Conservation (phyloP, 2,329 filamentous ascomycete species). For the Sclerotiophoma versabilis region DNA sequence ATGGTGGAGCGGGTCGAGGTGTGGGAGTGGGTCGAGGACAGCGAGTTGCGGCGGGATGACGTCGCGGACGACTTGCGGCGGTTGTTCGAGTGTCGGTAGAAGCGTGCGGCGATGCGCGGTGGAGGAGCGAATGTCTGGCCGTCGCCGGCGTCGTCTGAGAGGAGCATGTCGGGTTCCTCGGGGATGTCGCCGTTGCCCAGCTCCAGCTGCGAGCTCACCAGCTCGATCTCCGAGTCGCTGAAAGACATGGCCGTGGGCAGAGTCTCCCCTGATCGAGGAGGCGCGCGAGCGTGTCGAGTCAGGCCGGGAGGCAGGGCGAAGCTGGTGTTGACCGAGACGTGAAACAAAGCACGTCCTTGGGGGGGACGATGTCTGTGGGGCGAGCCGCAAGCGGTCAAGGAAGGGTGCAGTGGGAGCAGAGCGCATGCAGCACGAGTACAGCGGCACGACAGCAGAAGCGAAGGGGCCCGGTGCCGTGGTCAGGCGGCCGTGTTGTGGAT, state of each 20-base stretch:
- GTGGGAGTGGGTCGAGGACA: slow-evolving; percentile 77
- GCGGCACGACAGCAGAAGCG: slow-evolving; percentile 27
- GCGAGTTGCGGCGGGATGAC: slow-evolving; percentile 80
- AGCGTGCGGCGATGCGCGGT: slow-evolving; percentile 78
- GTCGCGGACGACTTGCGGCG: slow-evolving; percentile 78
- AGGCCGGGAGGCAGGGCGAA: slow-evolving; percentile 15
- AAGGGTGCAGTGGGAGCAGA: slow-evolving; percentile 13
- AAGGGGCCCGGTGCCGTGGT: slow-evolving; percentile 22
- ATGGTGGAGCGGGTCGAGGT: slow-evolving; percentile 66
- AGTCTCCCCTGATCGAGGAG: slow-evolving; percentile 15
- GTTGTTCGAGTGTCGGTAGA: slow-evolving; percentile 70
- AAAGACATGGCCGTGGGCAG: slow-evolving; percentile 35
- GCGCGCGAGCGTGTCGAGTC: slow-evolving; percentile 33
- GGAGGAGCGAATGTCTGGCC: slow-evolving; percentile 67
- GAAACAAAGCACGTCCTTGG: slow-evolving; percentile 44
- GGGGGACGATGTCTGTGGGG: slow-evolving; percentile 28
- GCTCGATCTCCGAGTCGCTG: slow-evolving; percentile 44
- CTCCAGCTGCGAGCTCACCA: slow-evolving; percentile 38
- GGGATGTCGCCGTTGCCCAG: slow-evolving; percentile 50
- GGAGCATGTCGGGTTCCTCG: slow-evolving; percentile 51
- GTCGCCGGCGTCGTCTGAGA: slow-evolving; percentile 49
- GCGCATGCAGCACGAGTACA: slow-evolving; percentile 29
- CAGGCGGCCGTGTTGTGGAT: slow-evolving; percentile 8
- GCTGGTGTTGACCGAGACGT: slow-evolving; percentile 23
- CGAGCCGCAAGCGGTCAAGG: slow-evolving; percentile 28